These are phyloP conservation scores for Gaeumannomyces tritici DNA, from an alignment of 2,329 filamentous ascomycete genomes.

Conservation along the genomic window DNA sequence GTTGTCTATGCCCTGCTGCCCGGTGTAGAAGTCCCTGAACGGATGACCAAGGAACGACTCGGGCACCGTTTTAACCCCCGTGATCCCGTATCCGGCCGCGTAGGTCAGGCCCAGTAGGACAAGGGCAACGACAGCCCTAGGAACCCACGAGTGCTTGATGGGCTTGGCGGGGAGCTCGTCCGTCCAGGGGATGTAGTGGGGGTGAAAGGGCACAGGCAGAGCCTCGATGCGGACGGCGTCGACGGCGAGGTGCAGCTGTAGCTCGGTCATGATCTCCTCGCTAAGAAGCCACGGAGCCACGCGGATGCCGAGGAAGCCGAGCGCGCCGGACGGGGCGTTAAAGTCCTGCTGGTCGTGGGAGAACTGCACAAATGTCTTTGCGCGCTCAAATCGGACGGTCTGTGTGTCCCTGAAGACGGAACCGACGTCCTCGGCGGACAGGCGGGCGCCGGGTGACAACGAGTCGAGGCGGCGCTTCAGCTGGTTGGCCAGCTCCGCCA, in stretches of 20 bases:
- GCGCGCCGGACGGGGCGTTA: neutral
- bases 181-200: slow-evolving; percentile 6
- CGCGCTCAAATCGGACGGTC: neutral
- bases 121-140: neutral
- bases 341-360: neutral
- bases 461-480: slow-evolving; percentile 5
- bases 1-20: slow-evolving; percentile 5
- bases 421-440: neutral
- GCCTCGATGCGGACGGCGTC: neutral
- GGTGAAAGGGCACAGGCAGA: neutral
- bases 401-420: neutral
- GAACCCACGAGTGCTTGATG: neutral
- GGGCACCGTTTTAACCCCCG: neutral
- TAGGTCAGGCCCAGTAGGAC: neutral
- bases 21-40: slow-evolving; percentile 5
- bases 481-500: slow-evolving; percentile 12
- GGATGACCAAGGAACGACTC: neutral
- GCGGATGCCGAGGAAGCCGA: neutral
- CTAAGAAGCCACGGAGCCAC: neutral
- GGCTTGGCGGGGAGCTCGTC: slow-evolving; percentile 8
- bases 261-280: neutral
- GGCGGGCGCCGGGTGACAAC: neutral
- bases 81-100: neutral
- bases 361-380: neutral
- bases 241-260: neutral